Base-by-base conservation (phyloP, 805 yeast species). In the Yarrowia osloensis region DNA sequence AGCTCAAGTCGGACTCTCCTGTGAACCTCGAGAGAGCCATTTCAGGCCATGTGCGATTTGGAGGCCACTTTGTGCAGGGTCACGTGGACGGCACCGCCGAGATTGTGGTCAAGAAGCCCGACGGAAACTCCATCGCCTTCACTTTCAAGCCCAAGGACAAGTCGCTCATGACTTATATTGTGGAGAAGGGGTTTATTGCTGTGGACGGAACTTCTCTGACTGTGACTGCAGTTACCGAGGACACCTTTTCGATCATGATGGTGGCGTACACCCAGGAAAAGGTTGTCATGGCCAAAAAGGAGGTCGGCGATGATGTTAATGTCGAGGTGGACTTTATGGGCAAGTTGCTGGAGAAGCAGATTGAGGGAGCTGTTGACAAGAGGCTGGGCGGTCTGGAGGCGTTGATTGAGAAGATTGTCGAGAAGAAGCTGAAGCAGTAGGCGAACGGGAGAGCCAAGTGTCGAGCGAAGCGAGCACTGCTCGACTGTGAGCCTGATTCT, bases 11-110 rank as follows among this genome's bases (percentile, higher is more conserved):
- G 0, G 93, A 91, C 1, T 76, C 84, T 21, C 82, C 81, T 68
- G 97, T 95, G 22, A 94, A 95, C 75, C 80, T 94, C 69, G 99
- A 95, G 77, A 82, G 99, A 68, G 99, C 99, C 0, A 91, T 95
- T 35, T 81, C 87, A 2, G 86, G 86, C 15, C 91, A 90, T 65
- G 90, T 87, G 7, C 81, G 99, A 70, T 86, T 93, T 73, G 99
- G 99, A 26, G 99, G 99, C 0, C 99, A 95, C 77, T 85, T 94
- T 70, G 99, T 95, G 2, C 99, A 95, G 71, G 99, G 99, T 6
- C 99, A 95, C 79, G 91, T 95, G 31, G 99, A 95, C 76, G 90
- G 97, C 0, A 82, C 88, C 39, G 97, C 97, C 2, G 77, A 75
- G 39, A 88, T 94, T 44, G 81, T 83, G 1, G 76, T 77, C 0